Evolutionary conservation across 345 rosid species (phyloP).

Genomic region (Eucalyptus regnans): DNA sequence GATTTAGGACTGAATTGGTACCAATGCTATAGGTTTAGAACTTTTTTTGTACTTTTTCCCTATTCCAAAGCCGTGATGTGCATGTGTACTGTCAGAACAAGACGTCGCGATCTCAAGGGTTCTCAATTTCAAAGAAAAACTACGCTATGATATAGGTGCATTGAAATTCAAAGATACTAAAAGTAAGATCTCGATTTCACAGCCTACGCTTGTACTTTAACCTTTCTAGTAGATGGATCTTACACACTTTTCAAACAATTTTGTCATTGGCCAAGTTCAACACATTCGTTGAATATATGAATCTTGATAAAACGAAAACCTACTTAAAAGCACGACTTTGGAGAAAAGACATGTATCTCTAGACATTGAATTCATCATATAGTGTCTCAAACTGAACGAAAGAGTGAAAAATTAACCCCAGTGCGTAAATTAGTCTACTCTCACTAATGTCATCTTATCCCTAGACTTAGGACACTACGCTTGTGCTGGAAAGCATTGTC

Average conservation of each 20-base stretch:
- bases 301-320: background rate
- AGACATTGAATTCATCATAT: background rate
- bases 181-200: background rate
- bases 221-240: background rate
- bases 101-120: background rate
- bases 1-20: fast-evolving
- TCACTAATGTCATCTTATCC: background rate
- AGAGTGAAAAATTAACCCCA: background rate
- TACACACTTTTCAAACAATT: background rate
- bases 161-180: background rate
- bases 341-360: background rate
- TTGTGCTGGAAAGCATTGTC: background rate
- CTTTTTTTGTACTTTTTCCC: no score
- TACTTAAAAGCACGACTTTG: background rate
- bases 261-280: background rate
- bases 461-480: background rate
- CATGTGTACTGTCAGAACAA: fast-evolving
- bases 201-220: background rate
- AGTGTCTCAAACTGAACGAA: background rate
- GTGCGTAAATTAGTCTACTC: background rate
- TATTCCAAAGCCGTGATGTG: background rate
- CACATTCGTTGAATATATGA: background rate
- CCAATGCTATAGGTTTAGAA: fast-evolving
- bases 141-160: background rate
- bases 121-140: background rate